Percentiles rank a stretch among this genome's conserved stretches.
These are phyloP conservation scores for Cavenderia fasciculata DNA, from an alignment of 78 protist species.

Conservation along the genomic window DNA sequence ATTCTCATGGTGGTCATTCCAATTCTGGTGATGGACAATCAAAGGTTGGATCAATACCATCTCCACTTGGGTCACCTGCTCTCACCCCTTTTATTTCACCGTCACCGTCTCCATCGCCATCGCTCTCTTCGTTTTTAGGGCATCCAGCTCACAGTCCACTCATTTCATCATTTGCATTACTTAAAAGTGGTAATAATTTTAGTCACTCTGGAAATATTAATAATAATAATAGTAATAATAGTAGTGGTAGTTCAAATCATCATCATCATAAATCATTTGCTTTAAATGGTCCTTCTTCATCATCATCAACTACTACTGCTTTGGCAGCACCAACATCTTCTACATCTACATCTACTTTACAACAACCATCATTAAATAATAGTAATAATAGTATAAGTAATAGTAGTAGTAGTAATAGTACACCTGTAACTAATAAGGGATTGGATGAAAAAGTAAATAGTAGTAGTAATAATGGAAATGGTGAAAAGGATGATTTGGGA, in stretches of 20 bases:
- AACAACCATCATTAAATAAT: no score
- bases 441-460: not conserved
- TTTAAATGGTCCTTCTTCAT: not conserved
- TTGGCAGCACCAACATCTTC: not conserved
- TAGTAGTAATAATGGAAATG: no score
- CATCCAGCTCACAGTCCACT: not conserved
- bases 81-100: conserved; percentile 71
- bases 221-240: no score
- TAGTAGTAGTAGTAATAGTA: not conserved
- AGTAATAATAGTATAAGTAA: not conserved
- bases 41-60: not conserved
- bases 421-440: no score
- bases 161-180: not conserved
- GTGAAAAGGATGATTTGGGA: no score
- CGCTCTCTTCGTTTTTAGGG: conserved; percentile 11
- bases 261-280: no score
- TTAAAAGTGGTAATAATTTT: not conserved
- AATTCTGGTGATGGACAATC: no score
- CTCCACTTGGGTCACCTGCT: conserved; percentile 60
- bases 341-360: not conserved
- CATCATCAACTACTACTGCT: not conserved
- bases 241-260: no score
- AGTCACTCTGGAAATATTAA: not conserved
- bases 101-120: conserved; percentile 70
- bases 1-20: not conserved